A percentile compares a stretch with the other conserved stretches of the same genome.
Evolutionary conservation across 192 early-diverging fungal species (phyloP).

Genomic region (Backusella macrospora): DNA sequence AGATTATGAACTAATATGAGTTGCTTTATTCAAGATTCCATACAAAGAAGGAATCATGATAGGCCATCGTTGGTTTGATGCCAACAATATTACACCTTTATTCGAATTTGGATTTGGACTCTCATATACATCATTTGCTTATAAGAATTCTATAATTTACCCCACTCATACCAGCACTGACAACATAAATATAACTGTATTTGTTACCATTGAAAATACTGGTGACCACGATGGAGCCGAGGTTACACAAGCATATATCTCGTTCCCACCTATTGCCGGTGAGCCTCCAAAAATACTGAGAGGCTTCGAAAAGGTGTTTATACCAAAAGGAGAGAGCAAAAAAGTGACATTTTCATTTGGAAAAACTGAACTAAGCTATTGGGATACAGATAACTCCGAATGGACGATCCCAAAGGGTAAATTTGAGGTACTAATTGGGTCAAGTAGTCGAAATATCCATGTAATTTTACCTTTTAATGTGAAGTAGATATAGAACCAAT

Average conservation of each 20-base stretch:
- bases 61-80: conserved; percentile 58
- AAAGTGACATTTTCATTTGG: conserved; percentile 48
- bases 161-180: background rate
- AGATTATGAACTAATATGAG: background rate
- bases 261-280: conserved; percentile 40
- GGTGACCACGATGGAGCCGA: conserved; percentile 42
- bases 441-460: conserved; percentile 52
- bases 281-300: conserved; percentile 41
- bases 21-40: conserved; percentile 31
- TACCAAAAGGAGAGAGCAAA: conserved; percentile 6
- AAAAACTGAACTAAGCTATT: conserved; percentile 49
- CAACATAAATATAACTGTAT: conserved; percentile 26
- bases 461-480: conserved; percentile 8
- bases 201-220: conserved; percentile 39
- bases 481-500: background rate
- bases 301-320: conserved; percentile 34
- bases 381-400: conserved; percentile 31
- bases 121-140: conserved; percentile 65
- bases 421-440: conserved; percentile 56
- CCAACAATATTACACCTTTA: conserved; percentile 48
- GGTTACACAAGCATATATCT: conserved; percentile 44
- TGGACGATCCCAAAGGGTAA: conserved; percentile 51
- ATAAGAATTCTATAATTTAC: conserved; percentile 36
- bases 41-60: conserved; percentile 60
- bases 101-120: conserved; percentile 64